These are phyloP conservation scores for Punica granatum DNA, from an alignment of 345 rosid genomes.

Conservation along the genomic window DNA sequence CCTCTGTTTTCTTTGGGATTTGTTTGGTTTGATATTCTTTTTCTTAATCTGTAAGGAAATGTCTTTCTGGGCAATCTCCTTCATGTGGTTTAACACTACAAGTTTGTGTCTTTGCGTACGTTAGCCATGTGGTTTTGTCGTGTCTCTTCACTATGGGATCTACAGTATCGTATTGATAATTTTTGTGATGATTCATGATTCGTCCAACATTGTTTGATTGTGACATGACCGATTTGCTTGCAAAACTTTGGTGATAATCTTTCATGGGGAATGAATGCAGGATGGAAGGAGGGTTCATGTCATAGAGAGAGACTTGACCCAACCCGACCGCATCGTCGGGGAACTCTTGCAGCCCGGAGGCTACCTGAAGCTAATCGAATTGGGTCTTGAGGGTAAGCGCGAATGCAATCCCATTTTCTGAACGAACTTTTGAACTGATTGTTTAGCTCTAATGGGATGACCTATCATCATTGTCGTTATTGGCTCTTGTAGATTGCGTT, in stretches of 20 bases:
- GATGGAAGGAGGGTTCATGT: constrained; percentile 19
- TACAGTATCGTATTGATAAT: too few relatives aligned
- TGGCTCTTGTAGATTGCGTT: constrained; percentile 13
- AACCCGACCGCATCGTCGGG: constrained; percentile 24
- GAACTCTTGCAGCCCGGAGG: constrained; percentile 35
- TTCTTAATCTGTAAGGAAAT: not conserved
- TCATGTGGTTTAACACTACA: not conserved
- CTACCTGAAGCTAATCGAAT: constrained; percentile 27
- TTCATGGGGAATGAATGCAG: constrained; percentile 3
- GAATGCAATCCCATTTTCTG: not conserved
- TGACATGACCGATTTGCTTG: too few relatives aligned
- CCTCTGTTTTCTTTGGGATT: not conserved
- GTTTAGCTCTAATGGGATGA: not conserved
- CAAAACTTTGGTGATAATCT: not conserved
- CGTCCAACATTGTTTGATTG: too few relatives aligned
- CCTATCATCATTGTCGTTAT: not conserved
- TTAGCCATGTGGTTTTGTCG: not conserved
- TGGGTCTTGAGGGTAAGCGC: constrained; percentile 30
- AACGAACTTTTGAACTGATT: not conserved
- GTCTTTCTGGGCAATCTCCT: not conserved
- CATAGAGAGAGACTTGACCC: constrained; percentile 22
- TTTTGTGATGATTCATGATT: too few relatives aligned
- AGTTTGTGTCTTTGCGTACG: not conserved
- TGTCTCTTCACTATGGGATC: too few relatives aligned
- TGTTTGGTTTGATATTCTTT: not conserved